Conservation (phyloP, 2,329 filamentous ascomycete species). For the Rhynchosporium secalis region DNA sequence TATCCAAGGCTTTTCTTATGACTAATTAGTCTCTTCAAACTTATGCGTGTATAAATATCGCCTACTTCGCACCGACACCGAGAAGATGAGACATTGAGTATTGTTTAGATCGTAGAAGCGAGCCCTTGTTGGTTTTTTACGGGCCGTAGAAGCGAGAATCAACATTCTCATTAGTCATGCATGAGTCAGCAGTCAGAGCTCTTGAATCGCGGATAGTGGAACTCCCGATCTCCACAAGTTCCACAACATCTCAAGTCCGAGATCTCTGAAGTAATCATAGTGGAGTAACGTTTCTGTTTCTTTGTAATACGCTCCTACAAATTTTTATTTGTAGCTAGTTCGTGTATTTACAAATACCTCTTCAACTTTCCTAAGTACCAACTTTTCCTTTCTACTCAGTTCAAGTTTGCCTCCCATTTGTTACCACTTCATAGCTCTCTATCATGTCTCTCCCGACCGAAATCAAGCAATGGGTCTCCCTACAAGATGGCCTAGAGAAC, state of each 20-base stretch:
- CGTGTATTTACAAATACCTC: not conserved
- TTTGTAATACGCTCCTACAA: conserved; percentile 7
- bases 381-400: not conserved
- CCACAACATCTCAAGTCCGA: conserved; percentile 7
- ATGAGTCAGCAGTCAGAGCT: conserved; percentile 1
- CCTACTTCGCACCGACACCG: not conserved
- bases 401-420: not conserved
- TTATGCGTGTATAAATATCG: no score
- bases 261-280: conserved; percentile 9
- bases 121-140: not conserved
- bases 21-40: no score
- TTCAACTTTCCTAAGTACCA: not conserved
- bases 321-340: not conserved
- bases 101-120: not conserved
- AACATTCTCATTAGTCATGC: conserved; percentile 3
- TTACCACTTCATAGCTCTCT: not conserved
- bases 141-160: not conserved
- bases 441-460: conserved; percentile 32
- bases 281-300: conserved; percentile 13
- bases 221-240: conserved; percentile 12
- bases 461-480: conserved; percentile 54
- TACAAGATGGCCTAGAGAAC: conserved; percentile 56
- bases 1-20: no score
- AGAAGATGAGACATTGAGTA: not conserved
- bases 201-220: conserved; percentile 8